Conservation (phyloP, 208 protist species). For the Acanthamoeba royreba region DNA sequence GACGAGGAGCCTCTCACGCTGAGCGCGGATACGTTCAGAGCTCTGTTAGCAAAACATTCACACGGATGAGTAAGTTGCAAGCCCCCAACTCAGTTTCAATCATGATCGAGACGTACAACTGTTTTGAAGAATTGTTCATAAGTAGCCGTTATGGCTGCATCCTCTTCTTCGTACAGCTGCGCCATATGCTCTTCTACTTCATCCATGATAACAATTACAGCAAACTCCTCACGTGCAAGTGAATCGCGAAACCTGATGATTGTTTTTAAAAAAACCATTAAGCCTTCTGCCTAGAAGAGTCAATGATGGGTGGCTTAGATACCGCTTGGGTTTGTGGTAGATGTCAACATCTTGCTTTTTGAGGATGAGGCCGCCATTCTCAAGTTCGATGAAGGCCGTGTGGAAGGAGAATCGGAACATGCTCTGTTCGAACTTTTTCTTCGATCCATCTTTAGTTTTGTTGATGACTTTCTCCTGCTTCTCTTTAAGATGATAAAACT, state of each 20-base stretch:
- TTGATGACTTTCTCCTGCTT: not conserved
- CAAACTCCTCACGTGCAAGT: not conserved
- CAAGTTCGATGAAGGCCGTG: not conserved
- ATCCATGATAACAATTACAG: slow-evolving; percentile 2
- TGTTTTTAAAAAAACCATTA: not conserved
- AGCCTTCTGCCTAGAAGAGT: not conserved
- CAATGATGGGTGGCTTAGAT: not conserved
- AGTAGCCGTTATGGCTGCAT: not conserved
- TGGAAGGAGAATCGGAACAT: slow-evolving; percentile 21
- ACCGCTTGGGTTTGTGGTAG: slow-evolving; percentile 25
- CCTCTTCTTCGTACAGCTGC: not conserved
- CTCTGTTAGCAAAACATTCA: not conserved
- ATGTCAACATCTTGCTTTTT: not conserved
- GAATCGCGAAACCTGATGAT: not conserved
- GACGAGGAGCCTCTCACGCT: not conserved
- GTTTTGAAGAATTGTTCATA: not conserved
- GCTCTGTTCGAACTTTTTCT: slow-evolving; percentile 13
- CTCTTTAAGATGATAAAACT: not conserved
- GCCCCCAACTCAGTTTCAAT: not conserved
- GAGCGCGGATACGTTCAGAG: not conserved
- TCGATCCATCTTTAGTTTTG: not conserved
- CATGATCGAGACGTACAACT: not conserved
- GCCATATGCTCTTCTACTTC: not conserved
- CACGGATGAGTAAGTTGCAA: not conserved
- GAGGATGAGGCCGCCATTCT: not conserved